Percentiles rank a stretch among this genome's conserved stretches.
Conservation (phyloP, 805 yeast species). For the Candida maris region DNA sequence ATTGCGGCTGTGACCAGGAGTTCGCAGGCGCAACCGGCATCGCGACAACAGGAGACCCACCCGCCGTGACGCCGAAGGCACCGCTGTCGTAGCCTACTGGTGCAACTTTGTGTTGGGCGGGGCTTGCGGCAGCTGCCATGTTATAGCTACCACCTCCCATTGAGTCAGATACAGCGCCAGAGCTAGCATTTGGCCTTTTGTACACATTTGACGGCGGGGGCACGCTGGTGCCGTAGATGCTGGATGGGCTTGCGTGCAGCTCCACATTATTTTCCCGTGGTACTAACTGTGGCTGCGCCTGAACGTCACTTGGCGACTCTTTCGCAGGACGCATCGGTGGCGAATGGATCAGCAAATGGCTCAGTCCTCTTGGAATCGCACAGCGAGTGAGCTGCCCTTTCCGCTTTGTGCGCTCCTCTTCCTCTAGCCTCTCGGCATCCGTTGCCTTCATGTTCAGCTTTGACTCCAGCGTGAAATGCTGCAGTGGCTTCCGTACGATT, state of each 20-base stretch:
- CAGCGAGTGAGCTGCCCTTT: slow-evolving; percentile 49
- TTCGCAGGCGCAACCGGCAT: slow-evolving; percentile 2
- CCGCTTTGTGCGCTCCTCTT: slow-evolving; percentile 44
- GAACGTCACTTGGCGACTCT: slow-evolving; percentile 5
- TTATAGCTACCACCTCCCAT: neutral
- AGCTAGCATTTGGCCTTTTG: neutral
- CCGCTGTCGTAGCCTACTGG: slow-evolving; percentile 8
- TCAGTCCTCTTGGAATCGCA: slow-evolving; percentile 52
- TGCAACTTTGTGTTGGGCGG: slow-evolving; percentile 4
- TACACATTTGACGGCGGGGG: neutral
- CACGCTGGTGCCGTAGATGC: neutral
- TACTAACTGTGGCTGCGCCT: slow-evolving; percentile 9
- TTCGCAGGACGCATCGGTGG: slow-evolving; percentile 33
- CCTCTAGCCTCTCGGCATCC: slow-evolving; percentile 39
- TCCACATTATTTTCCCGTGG: neutral
- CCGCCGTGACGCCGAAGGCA: slow-evolving; percentile 2
- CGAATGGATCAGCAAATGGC: slow-evolving; percentile 44
- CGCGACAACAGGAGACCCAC: slow-evolving; percentile 1
- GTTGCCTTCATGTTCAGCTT: slow-evolving; percentile 29
- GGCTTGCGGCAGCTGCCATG: slow-evolving; percentile 7
- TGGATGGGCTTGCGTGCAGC: neutral
- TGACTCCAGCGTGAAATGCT: slow-evolving; percentile 34
- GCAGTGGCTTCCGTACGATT: slow-evolving; percentile 41
- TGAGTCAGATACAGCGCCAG: neutral
- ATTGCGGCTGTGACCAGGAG: slow-evolving; percentile 1